Conservation (phyloP, 2,329 filamentous ascomycete species). For the Albifimbria verrucaria region DNA sequence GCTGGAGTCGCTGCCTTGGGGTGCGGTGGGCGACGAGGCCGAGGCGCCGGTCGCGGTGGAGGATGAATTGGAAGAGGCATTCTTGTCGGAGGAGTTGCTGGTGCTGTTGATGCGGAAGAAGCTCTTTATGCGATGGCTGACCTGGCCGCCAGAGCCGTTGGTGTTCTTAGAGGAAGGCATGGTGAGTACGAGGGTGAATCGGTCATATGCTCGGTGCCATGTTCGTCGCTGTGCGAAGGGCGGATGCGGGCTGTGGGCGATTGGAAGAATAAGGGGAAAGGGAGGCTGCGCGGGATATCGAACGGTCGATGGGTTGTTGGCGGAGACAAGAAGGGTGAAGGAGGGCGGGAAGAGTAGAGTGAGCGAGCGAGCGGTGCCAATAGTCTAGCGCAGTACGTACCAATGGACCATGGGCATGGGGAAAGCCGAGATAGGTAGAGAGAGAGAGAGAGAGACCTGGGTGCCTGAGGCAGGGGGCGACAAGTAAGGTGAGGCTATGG, state of each 20-base stretch:
- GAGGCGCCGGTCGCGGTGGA: neutral
- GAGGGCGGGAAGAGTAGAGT: neutral
- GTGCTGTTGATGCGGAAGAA: slow-evolving; percentile 63
- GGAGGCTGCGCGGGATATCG: neutral
- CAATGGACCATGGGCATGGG: neutral
- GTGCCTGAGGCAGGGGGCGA: neutral
- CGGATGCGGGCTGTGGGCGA: slow-evolving; percentile 4
- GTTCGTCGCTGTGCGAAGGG: slow-evolving; percentile 23
- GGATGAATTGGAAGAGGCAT: too few relatives aligned
- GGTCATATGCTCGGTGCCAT: slow-evolving; percentile 36
- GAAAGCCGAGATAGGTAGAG: neutral
- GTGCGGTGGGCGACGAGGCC: slow-evolving; percentile 1
- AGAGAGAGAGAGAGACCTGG: neutral
- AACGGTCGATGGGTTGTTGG: neutral
- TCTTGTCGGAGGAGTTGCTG: slow-evolving; percentile 13
- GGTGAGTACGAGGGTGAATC: slow-evolving; percentile 15
- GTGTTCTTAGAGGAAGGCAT: slow-evolving; percentile 55
- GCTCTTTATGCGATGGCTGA: slow-evolving; percentile 66
- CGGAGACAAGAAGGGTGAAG: neutral
- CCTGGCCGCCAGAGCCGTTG: slow-evolving; percentile 53
- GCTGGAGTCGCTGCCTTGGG: slow-evolving; percentile 9
- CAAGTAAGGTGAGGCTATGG: too few relatives aligned
- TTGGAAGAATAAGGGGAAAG: neutral
- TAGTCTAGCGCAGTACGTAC: too few relatives aligned
- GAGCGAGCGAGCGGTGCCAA: neutral